Evolutionary conservation across 768 basidiomycete species (phyloP).

Genomic region (Boletus vinaceobasis): DNA sequence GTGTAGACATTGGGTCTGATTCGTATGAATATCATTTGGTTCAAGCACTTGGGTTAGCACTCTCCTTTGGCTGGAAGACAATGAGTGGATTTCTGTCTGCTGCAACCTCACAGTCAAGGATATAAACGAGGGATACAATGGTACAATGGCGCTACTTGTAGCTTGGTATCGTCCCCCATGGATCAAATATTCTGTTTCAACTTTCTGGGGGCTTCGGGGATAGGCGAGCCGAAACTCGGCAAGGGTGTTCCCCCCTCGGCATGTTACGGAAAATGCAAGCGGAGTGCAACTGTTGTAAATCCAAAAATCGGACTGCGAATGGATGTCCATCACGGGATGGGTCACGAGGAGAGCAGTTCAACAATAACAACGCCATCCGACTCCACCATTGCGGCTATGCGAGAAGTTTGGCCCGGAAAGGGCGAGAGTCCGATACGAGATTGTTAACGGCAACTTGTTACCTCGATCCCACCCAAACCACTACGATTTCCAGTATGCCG

Average conservation of each 20-base stretch:
- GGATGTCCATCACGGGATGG: too few relatives aligned
- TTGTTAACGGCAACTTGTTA: not conserved
- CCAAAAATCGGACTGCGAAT: too few relatives aligned
- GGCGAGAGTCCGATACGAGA: not conserved
- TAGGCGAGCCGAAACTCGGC: too few relatives aligned
- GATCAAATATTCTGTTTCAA: too few relatives aligned
- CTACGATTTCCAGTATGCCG: slow-evolving; percentile 23
- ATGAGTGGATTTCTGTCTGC: not conserved
- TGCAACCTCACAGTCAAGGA: not conserved
- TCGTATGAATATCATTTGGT: not conserved
- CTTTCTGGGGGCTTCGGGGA: too few relatives aligned
- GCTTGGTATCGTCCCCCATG: not conserved
- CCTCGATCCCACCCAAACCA: not conserved
- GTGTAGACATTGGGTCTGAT: not conserved
- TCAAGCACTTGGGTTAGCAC: too few relatives aligned
- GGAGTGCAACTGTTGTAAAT: too few relatives aligned
- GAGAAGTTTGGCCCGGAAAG: too few relatives aligned
- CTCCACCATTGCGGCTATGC: not conserved
- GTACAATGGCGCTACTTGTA: not conserved
- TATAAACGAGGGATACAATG: not conserved
- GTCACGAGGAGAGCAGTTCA: too few relatives aligned
- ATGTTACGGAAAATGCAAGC: too few relatives aligned
- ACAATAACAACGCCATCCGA: not conserved
- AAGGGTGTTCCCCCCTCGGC: too few relatives aligned
- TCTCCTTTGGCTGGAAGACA: too few relatives aligned